Evolutionary conservation across 495 filamentous ascomycete genomes (phyloP), one percentile per base, ranked within the genome.

Genomic region (Annulohypoxylon moriforme): DNA sequence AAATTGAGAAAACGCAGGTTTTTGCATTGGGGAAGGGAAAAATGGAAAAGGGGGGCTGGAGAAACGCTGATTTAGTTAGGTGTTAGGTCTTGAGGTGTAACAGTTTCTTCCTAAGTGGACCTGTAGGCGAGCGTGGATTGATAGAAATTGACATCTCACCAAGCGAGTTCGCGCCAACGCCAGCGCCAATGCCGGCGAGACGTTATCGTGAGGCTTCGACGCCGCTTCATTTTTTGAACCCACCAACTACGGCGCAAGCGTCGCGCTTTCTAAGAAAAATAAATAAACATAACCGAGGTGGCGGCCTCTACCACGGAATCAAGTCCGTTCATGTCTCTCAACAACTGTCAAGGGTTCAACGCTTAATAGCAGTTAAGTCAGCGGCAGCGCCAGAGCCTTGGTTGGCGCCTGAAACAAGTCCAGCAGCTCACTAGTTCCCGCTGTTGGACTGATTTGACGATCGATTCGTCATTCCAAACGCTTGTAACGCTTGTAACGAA

Each of bases 71-170:
- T 36, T 44, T 60, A 40, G 36, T 14, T 60, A 40, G 36, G 14
- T 40, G 36, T 40, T 40, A 44, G 40, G 40, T 44, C n/a, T 44
- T 44, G n/a, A 62, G 49, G 55, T 69, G 70, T 65, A 69, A 73
- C 70, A 52, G 65, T 72, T n/a, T 73, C 66, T 64, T 69, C 60
- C 42, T 24, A 63, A 58, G 71, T 73, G 71, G 71, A 63, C 22
- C 71, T 66, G 33, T 29, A 18, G 24, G 34, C 47, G 59, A 52
- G 22, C 52, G 61, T 58, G 71, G 66, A 73, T 57, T 72, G 50
- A 63, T 25, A 67, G 57, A 61, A 64, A 72, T 8, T 72, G 60
- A 60, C 64, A 68, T 72, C 60, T 64, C 29, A 64, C 60, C 69
- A 55, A 60, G 34, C 20, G 25, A 29, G 16, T 16, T 57, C 27